Evolutionary conservation across 768 basidiomycete genomes (phyloP), one percentile per base, ranked within the genome.

Genomic region (Sistotremastrum niveocremeum): DNA sequence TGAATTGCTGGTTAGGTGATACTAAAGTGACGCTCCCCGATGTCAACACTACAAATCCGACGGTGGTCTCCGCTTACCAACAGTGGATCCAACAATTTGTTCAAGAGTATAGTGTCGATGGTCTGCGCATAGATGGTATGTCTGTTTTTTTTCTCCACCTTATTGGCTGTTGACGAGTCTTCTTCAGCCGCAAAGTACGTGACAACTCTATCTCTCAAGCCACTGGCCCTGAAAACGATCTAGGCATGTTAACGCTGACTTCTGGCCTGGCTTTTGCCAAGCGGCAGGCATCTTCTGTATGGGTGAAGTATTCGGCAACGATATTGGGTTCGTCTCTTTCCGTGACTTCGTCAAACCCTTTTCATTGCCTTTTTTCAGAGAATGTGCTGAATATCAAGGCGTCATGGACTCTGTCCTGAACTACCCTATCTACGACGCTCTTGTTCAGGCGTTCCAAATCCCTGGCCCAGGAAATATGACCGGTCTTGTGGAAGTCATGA

Each of bases 1-100:
- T 88, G 62, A 57, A 72, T 37, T 89, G 88, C 61, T 91, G 88
- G 87, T 65, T 91, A 11, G 88, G 89, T 2, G 85, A 91, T 56
- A 63, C 65, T 7, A 71, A 66, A 2, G 81, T 91, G 44, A 71
- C 84, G 28, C 68, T 90, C 1, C 75, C 84, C 0, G 89, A 93
- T 59, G 55, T 91, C 49, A 77, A 91, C 63, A 90, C 86, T 8
- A 70, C 74, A 54, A 74, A 84, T 50, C 63, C 74, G 5, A 63
- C 63, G 33, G 84, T 91, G 37, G 67, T 76, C 33, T 64, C 70
- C 7, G 68, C 66, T 34, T 89, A 81, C 60, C 72, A 75, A 30
- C 56, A 63, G 5, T 90, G 86, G 88, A 77, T 90, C 53, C 60
- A 65, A 36, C 60, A 70, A 33, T 66, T 90, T 11, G 81, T 90